Base-by-base conservation (phyloP, 2,329 filamentous ascomycete species). In the Aspergillus aculeatinus region DNA sequence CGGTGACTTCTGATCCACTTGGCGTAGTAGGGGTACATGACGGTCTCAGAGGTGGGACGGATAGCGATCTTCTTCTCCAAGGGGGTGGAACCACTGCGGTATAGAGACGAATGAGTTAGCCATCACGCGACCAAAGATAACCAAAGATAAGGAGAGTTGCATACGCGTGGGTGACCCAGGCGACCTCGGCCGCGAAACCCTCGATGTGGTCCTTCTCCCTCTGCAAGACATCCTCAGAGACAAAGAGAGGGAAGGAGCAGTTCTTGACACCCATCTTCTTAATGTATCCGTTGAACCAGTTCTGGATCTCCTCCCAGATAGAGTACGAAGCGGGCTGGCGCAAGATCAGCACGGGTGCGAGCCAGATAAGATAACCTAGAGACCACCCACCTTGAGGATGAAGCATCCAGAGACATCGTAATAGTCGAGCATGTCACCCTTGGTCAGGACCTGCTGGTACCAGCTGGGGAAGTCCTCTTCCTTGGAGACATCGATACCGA, bases 401-500 rank as follows among this genome's bases (percentile, higher is more conserved):
- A 96, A 98, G 81, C 96, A 97, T 52, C 93, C 91, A n/a, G 93
- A 91, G 63, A 98, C 94, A 80, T 96, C 90, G 73, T 97, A 98
- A 85, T 97, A 99, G 73, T 96, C 93, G 70, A 98, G 89, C 89
- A 99, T 91, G 76, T 97, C 92, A 69, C 92, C 91, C 85, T 99
- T 99, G 73, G 93, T 88, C 59, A 99, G 89, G 62, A 98, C 91
- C 80, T 99, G 94, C 80, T 96, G 92, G 79, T 99, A 99, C 95
- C 95, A 99, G 78, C 88, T 87, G 54, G 91, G 84, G 75, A 99
- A 95, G 79, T 98, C 92, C 51, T 90, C 89, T 52, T 89, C 82
- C 79, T 97, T 98, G 65, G 85, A 84, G 62, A 90, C 87, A 64
- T 93, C 95, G 71, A 97, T 96, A 65, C 93, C 93, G 70, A 95